These are phyloP conservation scores for Eucalyptus marginata DNA, from an alignment of 345 rosid genomes.

Conservation along the genomic window DNA sequence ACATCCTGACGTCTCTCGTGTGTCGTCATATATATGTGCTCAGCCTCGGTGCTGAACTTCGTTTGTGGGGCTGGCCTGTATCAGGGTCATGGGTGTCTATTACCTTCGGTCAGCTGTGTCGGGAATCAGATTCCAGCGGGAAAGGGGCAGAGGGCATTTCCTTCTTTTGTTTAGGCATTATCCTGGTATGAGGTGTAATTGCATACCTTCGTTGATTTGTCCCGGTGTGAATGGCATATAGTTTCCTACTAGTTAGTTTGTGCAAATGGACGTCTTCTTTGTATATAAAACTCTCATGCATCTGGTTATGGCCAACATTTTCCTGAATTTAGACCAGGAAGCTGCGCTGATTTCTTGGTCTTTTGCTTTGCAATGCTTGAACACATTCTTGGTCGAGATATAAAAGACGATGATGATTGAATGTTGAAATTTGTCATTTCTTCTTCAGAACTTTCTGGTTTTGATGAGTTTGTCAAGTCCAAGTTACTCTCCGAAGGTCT, in stretches of 20 bases:
- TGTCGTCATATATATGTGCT: slow-evolving; percentile 21
- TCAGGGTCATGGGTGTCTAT: background rate
- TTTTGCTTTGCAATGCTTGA: background rate
- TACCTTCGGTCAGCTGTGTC: background rate
- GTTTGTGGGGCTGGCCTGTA: slow-evolving; percentile 15
- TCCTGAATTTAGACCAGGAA: background rate
- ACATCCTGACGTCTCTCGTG: slow-evolving; percentile 4
- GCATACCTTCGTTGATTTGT: background rate
- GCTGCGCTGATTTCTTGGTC: background rate
- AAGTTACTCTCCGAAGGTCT: background rate
- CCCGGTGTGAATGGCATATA: background rate
- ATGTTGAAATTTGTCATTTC: background rate
- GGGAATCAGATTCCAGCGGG: slow-evolving; percentile 8
- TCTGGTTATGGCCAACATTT: background rate
- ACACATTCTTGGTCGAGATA: background rate
- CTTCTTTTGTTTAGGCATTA: background rate
- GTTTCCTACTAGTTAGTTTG: background rate
- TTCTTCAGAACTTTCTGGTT: background rate
- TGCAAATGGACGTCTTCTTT: background rate
- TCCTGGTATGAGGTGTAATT: background rate
- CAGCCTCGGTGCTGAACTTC: slow-evolving; percentile 40
- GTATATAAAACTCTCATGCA: background rate
- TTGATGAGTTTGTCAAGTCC: background rate
- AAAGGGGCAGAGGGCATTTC: slow-evolving; percentile 37
- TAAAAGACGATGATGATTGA: background rate